Evolutionary conservation across 73 alveolate species (phyloP).

Genomic region (Blepharisma japonicum): DNA sequence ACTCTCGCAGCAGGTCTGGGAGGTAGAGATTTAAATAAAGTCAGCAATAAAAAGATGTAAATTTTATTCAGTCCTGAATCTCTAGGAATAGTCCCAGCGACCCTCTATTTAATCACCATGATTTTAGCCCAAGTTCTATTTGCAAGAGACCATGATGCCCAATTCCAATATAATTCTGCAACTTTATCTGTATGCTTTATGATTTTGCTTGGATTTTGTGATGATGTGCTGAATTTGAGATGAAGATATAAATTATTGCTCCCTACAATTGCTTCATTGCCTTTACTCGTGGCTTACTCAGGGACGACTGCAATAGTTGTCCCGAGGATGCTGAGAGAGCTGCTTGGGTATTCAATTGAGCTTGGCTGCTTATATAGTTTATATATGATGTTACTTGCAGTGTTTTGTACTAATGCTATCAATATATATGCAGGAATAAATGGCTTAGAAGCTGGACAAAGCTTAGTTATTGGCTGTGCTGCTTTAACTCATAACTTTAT

Average conservation of each 20-base stretch:
- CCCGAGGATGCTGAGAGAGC: constrained; percentile 50
- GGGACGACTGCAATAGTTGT: constrained; percentile 88
- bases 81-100: constrained; percentile 92
- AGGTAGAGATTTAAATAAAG: constrained; percentile 65
- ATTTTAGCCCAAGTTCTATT: constrained; percentile 60
- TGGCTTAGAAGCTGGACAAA: constrained; percentile 97
- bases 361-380: constrained; percentile 79
- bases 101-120: constrained; percentile 71
- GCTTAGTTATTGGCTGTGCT: constrained; percentile 82
- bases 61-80: constrained; percentile 85
- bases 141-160: constrained; percentile 48
- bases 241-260: constrained; percentile 96
- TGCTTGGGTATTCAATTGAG: constrained; percentile 50
- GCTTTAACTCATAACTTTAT: constrained; percentile 81
- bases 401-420: constrained; percentile 94
- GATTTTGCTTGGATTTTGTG: constrained; percentile 91
- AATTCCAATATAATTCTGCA: constrained; percentile 76
- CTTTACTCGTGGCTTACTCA: constrained; percentile 86
- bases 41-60: constrained; percentile 45
- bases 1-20: constrained; percentile 35
- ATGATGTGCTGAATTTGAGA: constrained; percentile 92
- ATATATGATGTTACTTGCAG: constrained; percentile 85
- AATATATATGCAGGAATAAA: constrained; percentile 92
- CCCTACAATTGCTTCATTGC: constrained; percentile 94
- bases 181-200: constrained; percentile 83